phyloP scores from a whole-genome alignment of 768 basidiomycete genomes.

The Ramaria sp. region DNA sequence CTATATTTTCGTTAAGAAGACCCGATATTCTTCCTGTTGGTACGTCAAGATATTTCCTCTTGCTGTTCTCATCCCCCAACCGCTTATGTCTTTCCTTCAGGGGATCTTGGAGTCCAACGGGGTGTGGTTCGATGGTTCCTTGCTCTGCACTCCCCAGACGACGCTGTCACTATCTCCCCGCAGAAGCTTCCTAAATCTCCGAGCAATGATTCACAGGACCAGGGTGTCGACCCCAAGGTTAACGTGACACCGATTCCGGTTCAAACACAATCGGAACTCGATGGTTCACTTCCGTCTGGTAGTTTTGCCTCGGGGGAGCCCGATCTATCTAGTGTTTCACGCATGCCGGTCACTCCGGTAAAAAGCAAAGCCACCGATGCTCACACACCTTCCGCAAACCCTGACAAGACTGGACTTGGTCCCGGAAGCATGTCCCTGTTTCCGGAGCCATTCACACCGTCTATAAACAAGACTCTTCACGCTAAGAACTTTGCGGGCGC shows the following conservation, averaged over 20 bases:
- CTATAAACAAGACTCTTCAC: conserved; percentile 44
- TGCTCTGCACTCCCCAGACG: conserved; percentile 38
- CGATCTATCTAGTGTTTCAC: conserved; percentile 22
- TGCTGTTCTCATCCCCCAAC: background rate
- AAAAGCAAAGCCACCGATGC: conserved; percentile 7
- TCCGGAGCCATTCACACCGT: conserved; percentile 57
- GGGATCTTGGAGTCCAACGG: conserved; percentile 78
- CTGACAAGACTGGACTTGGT: background rate
- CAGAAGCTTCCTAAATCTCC: conserved; percentile 29
- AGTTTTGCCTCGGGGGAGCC: background rate
- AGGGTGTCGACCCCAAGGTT: background rate
- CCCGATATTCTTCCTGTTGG: conserved; percentile 69
- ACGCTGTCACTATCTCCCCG: conserved; percentile 36
- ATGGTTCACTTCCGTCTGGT: background rate
- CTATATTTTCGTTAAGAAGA: conserved; percentile 77
- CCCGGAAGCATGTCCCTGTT: conserved; percentile 22
- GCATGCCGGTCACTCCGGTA: conserved; percentile 22
- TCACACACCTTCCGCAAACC: background rate
- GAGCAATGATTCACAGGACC: conserved; percentile 11
- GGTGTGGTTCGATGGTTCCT: conserved; percentile 62
- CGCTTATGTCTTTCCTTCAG: conserved; percentile 22
- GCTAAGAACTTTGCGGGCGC: background rate
- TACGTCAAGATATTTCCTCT: conserved; percentile 15
- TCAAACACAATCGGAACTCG: background rate
- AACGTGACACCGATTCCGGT: too few relatives aligned